A percentile compares a stretch with the other conserved stretches of the same genome.
phyloP scores from a whole-genome alignment of 768 basidiomycete genomes.

The Tremella fuciformis region DNA sequence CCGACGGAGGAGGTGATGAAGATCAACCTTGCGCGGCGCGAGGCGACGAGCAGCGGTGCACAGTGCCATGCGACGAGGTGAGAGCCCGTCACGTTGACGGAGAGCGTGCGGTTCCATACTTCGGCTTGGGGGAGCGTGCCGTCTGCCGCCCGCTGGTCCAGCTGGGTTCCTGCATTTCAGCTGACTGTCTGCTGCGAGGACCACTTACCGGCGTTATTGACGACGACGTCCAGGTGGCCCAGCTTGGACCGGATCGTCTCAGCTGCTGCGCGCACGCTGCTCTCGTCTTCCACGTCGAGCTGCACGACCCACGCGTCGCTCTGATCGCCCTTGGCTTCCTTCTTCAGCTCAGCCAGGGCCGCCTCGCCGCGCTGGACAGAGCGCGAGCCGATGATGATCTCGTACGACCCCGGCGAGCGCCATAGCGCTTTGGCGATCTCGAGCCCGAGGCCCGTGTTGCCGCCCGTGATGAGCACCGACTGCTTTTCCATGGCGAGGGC shows the following conservation, averaged over 20 bases:
- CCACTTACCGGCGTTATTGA: background rate
- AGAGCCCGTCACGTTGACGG: background rate
- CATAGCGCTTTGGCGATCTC: constrained; percentile 25
- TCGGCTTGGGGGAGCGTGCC: background rate
- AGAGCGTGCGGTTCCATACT: background rate
- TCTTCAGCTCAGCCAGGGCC: background rate
- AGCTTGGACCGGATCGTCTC: background rate
- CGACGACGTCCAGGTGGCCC: background rate
- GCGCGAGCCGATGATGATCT: background rate
- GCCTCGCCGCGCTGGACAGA: background rate
- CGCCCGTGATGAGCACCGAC: constrained; percentile 35
- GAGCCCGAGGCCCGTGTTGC: constrained; percentile 28
- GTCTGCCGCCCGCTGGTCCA: background rate
- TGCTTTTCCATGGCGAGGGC: too few species aligned
- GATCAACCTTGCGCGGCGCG: background rate
- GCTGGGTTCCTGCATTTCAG: background rate
- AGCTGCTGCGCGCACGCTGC: background rate
- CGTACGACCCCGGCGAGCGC: background rate
- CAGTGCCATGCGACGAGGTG: background rate
- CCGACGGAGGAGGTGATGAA: background rate
- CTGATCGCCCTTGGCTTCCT: too few species aligned
- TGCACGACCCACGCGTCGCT: background rate
- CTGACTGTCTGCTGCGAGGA: background rate
- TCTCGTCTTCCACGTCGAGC: background rate
- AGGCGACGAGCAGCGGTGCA: background rate